phyloP scores from a whole-genome alignment of 2,329 filamentous ascomycete genomes.

The Beauveria varroae region DNA sequence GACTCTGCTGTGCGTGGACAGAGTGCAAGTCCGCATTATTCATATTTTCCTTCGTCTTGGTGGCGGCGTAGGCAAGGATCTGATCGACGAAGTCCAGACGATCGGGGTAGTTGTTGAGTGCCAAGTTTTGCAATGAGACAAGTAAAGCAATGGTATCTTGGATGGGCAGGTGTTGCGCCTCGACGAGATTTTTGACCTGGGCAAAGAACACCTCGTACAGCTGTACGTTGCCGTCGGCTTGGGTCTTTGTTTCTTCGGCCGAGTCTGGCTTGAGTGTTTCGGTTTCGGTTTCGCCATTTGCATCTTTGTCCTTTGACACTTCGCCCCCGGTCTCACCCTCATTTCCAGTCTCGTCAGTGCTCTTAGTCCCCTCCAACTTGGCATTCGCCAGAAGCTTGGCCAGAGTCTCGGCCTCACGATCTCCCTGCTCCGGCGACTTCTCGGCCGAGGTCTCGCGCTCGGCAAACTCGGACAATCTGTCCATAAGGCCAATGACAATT shows the following conservation, averaged over 20 bases:
- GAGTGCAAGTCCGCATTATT: constrained; percentile 96
- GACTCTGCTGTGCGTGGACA: constrained; percentile 75
- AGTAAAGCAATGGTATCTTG: constrained; percentile 91
- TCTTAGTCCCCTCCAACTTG: constrained; percentile 41
- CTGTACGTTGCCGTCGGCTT: constrained; percentile 61
- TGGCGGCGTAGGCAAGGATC: constrained; percentile 78
- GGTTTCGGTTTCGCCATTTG: constrained; percentile 18
- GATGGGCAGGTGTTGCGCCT: constrained; percentile 82
- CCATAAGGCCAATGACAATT: constrained; percentile 97
- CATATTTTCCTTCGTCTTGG: constrained; percentile 79
- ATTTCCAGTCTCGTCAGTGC: constrained; percentile 26
- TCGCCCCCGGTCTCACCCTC: constrained; percentile 24
- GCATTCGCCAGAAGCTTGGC: constrained; percentile 70
- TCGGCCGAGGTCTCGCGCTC: constrained; percentile 74
- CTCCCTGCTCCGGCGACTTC: constrained; percentile 61
- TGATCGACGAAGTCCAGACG: constrained; percentile 92
- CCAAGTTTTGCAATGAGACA: constrained; percentile 88
- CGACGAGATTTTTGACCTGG: constrained; percentile 89
- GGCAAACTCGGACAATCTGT: constrained; percentile 90
- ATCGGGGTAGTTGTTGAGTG: constrained; percentile 91
- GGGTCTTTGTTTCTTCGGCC: neutral
- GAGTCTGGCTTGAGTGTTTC: constrained; percentile 33
- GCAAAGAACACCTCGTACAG: constrained; percentile 97
- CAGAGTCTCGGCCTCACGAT: constrained; percentile 79
- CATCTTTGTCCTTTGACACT: constrained; percentile 17